Percentiles rank a stretch among this genome's conserved stretches.
phyloP scores from a whole-genome alignment of 345 rosid genomes.

The Syzygium oleosum region DNA sequence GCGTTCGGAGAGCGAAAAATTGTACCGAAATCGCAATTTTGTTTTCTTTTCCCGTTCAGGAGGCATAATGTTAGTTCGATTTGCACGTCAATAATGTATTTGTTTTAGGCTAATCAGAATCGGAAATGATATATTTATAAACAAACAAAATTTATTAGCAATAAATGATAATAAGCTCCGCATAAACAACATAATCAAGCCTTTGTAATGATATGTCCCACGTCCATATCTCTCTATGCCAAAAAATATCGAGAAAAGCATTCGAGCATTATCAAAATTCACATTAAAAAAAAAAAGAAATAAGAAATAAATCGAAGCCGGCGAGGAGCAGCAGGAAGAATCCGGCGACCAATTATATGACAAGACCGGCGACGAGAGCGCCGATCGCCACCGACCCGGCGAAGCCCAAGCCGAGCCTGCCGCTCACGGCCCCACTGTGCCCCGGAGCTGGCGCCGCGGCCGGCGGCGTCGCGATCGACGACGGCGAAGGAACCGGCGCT shows the following conservation, averaged over 20 bases:
- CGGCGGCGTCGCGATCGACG: conserved; percentile 6
- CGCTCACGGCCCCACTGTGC: conserved; percentile 3
- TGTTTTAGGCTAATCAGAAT: rapidly evolving
- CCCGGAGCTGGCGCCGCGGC: conserved; percentile 9
- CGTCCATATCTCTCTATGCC: background rate
- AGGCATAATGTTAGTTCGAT: background rate
- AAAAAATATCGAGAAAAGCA: background rate
- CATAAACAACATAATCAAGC: background rate
- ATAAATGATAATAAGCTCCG: background rate
- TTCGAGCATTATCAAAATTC: background rate
- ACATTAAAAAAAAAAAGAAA: background rate
- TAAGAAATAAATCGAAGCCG: background rate
- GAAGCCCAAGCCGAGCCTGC: background rate
- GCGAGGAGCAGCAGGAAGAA: background rate
- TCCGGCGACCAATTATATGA: background rate
- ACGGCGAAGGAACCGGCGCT: background rate
- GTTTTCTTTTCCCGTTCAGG: no score
- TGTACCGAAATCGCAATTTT: no score
- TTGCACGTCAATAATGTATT: rapidly evolving
- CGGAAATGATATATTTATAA: rapidly evolving
- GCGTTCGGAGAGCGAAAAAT: background rate
- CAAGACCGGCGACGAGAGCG: conserved; percentile 5
- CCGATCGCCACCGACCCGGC: conserved; percentile 5
- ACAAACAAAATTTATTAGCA: background rate
- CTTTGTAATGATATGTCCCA: background rate